Conservation (phyloP, 2,329 filamentous ascomycete genomes). For the Biscogniauxia marginata region DNA sequence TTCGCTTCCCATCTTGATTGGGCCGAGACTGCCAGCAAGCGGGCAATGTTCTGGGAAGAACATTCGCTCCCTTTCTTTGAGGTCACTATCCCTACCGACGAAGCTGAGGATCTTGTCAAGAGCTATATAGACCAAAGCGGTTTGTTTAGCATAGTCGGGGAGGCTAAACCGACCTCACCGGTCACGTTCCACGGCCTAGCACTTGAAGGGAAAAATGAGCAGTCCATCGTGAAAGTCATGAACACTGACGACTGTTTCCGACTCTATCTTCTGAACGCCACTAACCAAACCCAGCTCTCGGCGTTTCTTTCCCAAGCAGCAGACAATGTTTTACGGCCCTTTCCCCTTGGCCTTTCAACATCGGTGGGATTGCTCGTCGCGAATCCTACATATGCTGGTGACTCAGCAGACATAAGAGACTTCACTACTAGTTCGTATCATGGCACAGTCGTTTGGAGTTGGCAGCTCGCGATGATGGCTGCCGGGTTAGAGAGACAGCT, state of each 20-base stretch:
- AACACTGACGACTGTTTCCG: slow-evolving; percentile 66
- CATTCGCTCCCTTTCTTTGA: slow-evolving; percentile 58
- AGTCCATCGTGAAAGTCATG: slow-evolving; percentile 54
- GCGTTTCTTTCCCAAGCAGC: slow-evolving; percentile 56
- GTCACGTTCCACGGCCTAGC: slow-evolving; percentile 56
- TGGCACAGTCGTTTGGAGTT: slow-evolving; percentile 64
- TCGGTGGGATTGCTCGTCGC: slow-evolving; percentile 57
- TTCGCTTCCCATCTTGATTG: slow-evolving; percentile 50
- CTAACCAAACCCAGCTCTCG: slow-evolving; percentile 55
- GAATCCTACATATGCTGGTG: slow-evolving; percentile 56
- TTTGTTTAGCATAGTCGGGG: slow-evolving; percentile 46
- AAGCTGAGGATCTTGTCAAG: slow-evolving; percentile 47
- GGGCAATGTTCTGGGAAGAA: slow-evolving; percentile 63
- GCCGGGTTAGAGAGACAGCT: slow-evolving; percentile 58
- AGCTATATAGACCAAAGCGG: slow-evolving; percentile 44
- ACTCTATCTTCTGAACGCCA: slow-evolving; percentile 60
- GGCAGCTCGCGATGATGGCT: slow-evolving; percentile 65
- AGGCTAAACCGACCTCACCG: slow-evolving; percentile 39
- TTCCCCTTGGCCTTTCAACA: slow-evolving; percentile 58
- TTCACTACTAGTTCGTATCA: slow-evolving; percentile 61
- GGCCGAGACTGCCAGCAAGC: slow-evolving; percentile 42
- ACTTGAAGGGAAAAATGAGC: slow-evolving; percentile 50
- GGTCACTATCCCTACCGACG: slow-evolving; percentile 39
- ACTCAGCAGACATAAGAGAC: slow-evolving; percentile 45
- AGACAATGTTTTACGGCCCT: slow-evolving; percentile 55